A percentile compares a stretch with the other conserved stretches of the same genome.
phyloP scores from a whole-genome alignment of 2,329 filamentous ascomycete species.

The Alternaria sp. region DNA sequence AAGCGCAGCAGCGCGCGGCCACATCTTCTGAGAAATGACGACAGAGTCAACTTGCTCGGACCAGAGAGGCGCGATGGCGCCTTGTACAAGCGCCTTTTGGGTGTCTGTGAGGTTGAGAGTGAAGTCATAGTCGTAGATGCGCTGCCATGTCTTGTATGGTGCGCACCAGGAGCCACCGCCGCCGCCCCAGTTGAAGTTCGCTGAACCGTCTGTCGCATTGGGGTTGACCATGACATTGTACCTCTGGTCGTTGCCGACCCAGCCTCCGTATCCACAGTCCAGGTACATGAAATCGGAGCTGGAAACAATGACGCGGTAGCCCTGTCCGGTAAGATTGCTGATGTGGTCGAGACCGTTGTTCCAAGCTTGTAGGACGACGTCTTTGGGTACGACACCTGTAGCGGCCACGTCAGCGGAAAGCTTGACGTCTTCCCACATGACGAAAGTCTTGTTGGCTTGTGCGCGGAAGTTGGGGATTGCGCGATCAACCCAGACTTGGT shows the following conservation, averaged over 20 bases:
- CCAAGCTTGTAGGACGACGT: constrained; percentile 63
- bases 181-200: constrained; percentile 64
- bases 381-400: constrained; percentile 57
- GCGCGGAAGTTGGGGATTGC: constrained; percentile 59
- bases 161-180: constrained; percentile 64
- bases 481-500: constrained; percentile 62
- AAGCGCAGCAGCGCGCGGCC: constrained; percentile 64
- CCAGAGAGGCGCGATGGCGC: constrained; percentile 61
- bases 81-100: constrained; percentile 59
- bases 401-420: constrained; percentile 51
- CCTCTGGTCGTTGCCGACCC: constrained; percentile 61
- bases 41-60: constrained; percentile 63
- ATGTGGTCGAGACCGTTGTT: constrained; percentile 62
- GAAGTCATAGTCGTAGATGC: constrained; percentile 66
- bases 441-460: constrained; percentile 56
- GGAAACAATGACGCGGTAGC: constrained; percentile 64
- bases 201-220: constrained; percentile 45
- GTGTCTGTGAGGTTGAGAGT: constrained; percentile 55
- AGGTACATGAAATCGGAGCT: constrained; percentile 63
- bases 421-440: constrained; percentile 65
- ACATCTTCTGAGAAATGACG: constrained; percentile 59
- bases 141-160: constrained; percentile 67
- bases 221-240: constrained; percentile 64
- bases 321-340: constrained; percentile 56
- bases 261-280: constrained; percentile 63